phyloP scores from a whole-genome alignment of 352 stramenopile species.

The Phytophthora syringae region DNA sequence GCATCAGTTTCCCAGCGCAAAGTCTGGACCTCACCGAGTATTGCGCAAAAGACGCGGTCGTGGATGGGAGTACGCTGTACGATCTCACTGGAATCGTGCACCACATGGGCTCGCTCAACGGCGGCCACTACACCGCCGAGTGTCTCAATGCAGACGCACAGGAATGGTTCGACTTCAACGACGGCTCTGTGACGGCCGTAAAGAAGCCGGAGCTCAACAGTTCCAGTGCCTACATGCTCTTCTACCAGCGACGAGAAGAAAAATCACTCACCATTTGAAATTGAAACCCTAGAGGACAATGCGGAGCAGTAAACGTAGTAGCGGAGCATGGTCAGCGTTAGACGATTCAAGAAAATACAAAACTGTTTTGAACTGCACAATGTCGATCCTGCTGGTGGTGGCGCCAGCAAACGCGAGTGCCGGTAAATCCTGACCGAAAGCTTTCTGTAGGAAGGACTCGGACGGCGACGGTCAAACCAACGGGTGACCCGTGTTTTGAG shows the following conservation, averaged over 20 bases:
- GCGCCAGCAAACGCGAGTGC: constrained; percentile 29
- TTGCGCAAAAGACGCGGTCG: constrained; percentile 65
- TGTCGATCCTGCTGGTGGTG: constrained; percentile 31
- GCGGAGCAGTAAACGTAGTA: neutral
- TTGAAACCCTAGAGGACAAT: neutral
- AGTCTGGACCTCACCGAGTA: constrained; percentile 75
- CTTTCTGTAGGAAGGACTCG: constrained; percentile 69
- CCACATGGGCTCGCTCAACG: constrained; percentile 79
- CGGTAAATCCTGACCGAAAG: constrained; percentile 22
- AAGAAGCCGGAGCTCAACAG: constrained; percentile 71
- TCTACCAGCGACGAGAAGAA: constrained; percentile 68
- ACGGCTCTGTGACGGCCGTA: constrained; percentile 66
- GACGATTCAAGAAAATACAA: constrained; percentile 8
- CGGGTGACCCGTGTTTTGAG: constrained; percentile 82
- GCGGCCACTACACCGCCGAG: constrained; percentile 88
- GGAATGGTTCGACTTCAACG: constrained; percentile 87
- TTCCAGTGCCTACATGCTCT: constrained; percentile 82
- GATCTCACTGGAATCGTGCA: constrained; percentile 82
- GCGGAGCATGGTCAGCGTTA: constrained; percentile 9
- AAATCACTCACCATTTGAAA: constrained; percentile 69
- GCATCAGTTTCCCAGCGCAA: constrained; percentile 64
- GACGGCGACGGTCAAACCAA: constrained; percentile 87
- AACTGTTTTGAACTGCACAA: constrained; percentile 24
- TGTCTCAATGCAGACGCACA: constrained; percentile 72
- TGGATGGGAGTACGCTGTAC: constrained; percentile 76